Conservation (phyloP, 768 basidiomycete species). For the Royoungia palumana region DNA sequence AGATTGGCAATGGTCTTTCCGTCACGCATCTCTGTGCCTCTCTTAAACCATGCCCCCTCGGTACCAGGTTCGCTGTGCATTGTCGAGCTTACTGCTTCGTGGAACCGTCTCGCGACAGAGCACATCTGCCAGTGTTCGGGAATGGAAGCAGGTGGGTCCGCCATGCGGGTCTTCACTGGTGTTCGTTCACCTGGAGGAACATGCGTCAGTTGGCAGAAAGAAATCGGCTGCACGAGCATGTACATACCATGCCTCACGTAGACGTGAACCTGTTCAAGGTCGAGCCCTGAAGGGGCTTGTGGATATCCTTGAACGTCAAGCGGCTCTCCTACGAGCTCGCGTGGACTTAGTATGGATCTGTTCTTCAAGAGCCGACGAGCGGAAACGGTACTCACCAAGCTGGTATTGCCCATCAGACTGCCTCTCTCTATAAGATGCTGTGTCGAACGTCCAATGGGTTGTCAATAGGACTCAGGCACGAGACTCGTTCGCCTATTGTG, state of each 20-base stretch:
- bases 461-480: too few relatives aligned
- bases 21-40: constrained; percentile 54
- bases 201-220: background rate
- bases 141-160: constrained; percentile 58
- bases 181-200: constrained; percentile 62
- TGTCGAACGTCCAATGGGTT: too few relatives aligned
- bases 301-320: constrained; percentile 63
- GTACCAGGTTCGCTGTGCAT: constrained; percentile 6
- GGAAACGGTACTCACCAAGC: constrained; percentile 11
- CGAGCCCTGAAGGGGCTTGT: constrained; percentile 49
- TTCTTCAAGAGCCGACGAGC: too few relatives aligned
- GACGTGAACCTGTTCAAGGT: constrained; percentile 69
- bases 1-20: constrained; percentile 54
- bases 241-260: constrained; percentile 71
- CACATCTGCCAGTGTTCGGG: constrained; percentile 71
- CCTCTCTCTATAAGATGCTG: too few relatives aligned
- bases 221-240: background rate
- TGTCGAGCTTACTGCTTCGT: constrained; percentile 37
- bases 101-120: constrained; percentile 49
- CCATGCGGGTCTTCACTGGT: constrained; percentile 67
- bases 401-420: background rate
- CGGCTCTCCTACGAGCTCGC: constrained; percentile 38
- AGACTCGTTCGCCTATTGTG: too few relatives aligned
- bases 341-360: background rate
- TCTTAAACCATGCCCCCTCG: constrained; percentile 37